Conservation (phyloP, 2,329 filamentous ascomycete genomes). For the Trichophyton schoenleinii region DNA sequence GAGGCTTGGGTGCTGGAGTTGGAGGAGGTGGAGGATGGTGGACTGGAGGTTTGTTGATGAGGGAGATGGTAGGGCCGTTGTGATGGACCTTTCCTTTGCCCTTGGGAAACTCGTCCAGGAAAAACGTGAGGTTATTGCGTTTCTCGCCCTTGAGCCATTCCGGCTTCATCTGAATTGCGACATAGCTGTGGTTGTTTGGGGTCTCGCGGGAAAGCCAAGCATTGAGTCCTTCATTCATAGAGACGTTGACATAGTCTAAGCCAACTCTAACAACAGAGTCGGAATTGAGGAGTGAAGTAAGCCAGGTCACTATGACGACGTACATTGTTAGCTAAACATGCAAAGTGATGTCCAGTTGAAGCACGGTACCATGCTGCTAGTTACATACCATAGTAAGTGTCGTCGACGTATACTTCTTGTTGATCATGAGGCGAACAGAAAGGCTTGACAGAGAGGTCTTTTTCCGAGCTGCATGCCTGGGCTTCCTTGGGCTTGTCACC, state of each 20-base stretch:
- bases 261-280: constrained; percentile 24
- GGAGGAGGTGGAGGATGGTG: constrained; percentile 25
- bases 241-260: constrained; percentile 23
- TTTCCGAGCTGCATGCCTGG: constrained; percentile 9
- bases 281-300: constrained; percentile 22
- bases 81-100: constrained; percentile 14
- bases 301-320: constrained; percentile 23
- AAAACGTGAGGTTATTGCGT: constrained; percentile 28
- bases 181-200: constrained; percentile 28
- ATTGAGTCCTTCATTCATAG: constrained; percentile 23
- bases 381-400: constrained; percentile 12
- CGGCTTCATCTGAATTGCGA: constrained; percentile 27
- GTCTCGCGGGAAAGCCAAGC: constrained; percentile 25
- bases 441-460: constrained; percentile 7
- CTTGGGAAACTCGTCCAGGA: constrained; percentile 23
- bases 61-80: constrained; percentile 26
- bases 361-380: background rate
- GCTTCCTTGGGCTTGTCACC: constrained; percentile 6
- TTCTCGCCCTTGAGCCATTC: constrained; percentile 30
- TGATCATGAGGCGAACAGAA: constrained; percentile 12
- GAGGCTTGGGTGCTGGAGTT: constrained; percentile 19
- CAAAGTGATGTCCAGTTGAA: constrained; percentile 4
- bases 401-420: constrained; percentile 9
- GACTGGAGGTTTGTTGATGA: constrained; percentile 23
- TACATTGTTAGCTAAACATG: background rate